These are phyloP conservation scores for Discostella stelligera DNA, from an alignment of 352 stramenopile species.

Conservation along the genomic window DNA sequence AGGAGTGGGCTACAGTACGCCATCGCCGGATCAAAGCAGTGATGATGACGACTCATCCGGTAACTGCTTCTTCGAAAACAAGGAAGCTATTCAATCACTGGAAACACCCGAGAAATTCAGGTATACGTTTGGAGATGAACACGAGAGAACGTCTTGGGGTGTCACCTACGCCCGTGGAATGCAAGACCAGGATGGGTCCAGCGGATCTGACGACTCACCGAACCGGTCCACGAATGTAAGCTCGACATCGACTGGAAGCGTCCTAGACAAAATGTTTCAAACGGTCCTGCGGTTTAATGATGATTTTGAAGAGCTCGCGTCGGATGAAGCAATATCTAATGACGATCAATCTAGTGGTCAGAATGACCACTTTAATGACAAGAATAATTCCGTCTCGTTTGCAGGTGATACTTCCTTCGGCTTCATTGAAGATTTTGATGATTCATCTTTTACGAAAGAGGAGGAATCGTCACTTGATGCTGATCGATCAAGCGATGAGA, in stretches of 20 bases:
- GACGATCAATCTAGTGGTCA: conserved; percentile 12
- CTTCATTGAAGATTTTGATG: conserved; percentile 20
- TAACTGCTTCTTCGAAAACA: conserved; percentile 40
- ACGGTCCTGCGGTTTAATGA: conserved; percentile 39
- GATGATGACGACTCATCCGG: conserved; percentile 16
- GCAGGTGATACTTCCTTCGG: conserved; percentile 17
- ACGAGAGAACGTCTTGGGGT: background rate
- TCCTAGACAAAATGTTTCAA: conserved; percentile 39
- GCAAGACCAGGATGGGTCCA: background rate
- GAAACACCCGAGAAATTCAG: conserved; percentile 36
- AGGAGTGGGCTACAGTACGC: conserved; percentile 7
- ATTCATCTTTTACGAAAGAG: conserved; percentile 9
- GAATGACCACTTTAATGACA: background rate
- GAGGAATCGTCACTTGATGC: conserved; percentile 5
- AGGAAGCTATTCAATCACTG: conserved; percentile 28
- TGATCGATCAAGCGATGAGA: background rate
- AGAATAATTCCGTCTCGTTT: conserved; percentile 5
- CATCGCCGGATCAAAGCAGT: conserved; percentile 2
- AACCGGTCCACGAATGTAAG: conserved; percentile 15
- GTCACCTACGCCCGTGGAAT: conserved; percentile 26
- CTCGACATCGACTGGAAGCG: conserved; percentile 12
- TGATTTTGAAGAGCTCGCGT: conserved; percentile 23
- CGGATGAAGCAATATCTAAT: background rate
- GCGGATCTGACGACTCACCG: conserved; percentile 20
- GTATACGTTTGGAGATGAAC: background rate